Evolutionary conservation across 2,329 filamentous ascomycete genomes (phyloP).

Genomic region (Hymenoscyphus linearis): DNA sequence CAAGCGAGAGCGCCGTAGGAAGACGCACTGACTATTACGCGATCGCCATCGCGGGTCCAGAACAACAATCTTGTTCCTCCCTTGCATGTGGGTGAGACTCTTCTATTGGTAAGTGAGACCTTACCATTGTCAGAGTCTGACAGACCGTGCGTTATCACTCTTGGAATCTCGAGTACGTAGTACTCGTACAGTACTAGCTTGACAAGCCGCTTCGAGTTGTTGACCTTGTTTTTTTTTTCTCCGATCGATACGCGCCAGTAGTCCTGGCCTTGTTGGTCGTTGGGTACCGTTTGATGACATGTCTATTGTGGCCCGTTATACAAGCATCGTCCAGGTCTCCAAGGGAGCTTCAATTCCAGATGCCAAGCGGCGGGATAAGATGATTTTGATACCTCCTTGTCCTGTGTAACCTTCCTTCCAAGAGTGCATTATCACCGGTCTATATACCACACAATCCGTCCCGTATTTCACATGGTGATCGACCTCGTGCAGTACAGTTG

Average conservation of each 20-base stretch:
- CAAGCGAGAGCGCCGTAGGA: no score
- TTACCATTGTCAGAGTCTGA: background rate
- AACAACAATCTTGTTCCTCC: background rate
- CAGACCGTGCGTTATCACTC: background rate
- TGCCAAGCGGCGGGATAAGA: slow-evolving; percentile 1
- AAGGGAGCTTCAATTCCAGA: background rate
- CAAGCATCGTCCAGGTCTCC: background rate
- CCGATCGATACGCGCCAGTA: background rate
- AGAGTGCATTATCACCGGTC: background rate
- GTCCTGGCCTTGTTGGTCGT: background rate
- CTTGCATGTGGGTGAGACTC: background rate
- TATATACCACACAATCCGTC: background rate
- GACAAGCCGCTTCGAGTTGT: background rate
- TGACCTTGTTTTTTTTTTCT: background rate
- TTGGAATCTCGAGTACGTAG: background rate
- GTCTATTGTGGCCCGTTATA: background rate
- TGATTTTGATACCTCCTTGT: background rate
- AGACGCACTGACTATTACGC: no score
- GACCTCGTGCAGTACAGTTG: background rate
- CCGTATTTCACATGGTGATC: background rate
- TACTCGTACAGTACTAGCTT: no score
- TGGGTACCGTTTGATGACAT: background rate
- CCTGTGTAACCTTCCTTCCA: background rate
- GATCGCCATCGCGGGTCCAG: background rate
- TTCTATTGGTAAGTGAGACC: background rate